These are phyloP conservation scores for Dimargaris cristalligena DNA, from an alignment of 192 early-diverging fungal species.

Conservation along the genomic window DNA sequence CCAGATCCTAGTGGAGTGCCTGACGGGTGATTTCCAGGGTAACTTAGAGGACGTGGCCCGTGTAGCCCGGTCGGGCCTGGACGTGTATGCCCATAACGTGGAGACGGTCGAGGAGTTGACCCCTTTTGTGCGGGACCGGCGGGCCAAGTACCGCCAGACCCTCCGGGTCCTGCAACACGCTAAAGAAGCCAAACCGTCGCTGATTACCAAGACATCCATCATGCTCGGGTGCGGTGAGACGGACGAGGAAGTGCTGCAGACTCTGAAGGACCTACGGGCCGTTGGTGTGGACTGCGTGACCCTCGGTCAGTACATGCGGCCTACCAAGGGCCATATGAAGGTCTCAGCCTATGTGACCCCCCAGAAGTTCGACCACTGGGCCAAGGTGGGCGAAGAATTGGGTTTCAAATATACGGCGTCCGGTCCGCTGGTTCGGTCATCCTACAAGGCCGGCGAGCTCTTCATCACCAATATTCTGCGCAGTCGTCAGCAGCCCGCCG, in stretches of 20 bases:
- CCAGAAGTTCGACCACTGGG: slow-evolving; percentile 82
- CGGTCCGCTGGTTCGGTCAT: slow-evolving; percentile 85
- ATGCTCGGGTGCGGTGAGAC: slow-evolving; percentile 96
- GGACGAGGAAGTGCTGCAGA: slow-evolving; percentile 79
- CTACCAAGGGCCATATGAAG: slow-evolving; percentile 98
- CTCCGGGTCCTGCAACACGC: slow-evolving; percentile 76
- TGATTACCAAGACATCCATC: slow-evolving; percentile 94
- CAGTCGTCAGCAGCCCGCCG: no score
- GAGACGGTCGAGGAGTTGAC: slow-evolving; percentile 89
- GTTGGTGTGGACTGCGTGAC: slow-evolving; percentile 85
- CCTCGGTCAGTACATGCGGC: slow-evolving; percentile 98
- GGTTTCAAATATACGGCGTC: slow-evolving; percentile 94
- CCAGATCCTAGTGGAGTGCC: slow-evolving; percentile 85
- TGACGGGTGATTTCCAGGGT: slow-evolving; percentile 89
- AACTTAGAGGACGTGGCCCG: slow-evolving; percentile 51
- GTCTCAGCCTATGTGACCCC: slow-evolving; percentile 87
- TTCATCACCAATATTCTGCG: slow-evolving; percentile 78
- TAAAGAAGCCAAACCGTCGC: slow-evolving; percentile 53
- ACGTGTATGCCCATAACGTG: slow-evolving; percentile 97
- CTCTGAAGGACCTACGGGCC: slow-evolving; percentile 66
- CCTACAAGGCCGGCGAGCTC: slow-evolving; percentile 96
- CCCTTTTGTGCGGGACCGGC: slow-evolving; percentile 76
- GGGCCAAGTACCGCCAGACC: slow-evolving; percentile 83
- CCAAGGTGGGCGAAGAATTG: slow-evolving; percentile 51
- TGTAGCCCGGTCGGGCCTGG: slow-evolving; percentile 82